Evolutionary conservation across 2,329 filamentous ascomycete genomes (phyloP).

Genomic region (Trichothecium sympodiale): DNA sequence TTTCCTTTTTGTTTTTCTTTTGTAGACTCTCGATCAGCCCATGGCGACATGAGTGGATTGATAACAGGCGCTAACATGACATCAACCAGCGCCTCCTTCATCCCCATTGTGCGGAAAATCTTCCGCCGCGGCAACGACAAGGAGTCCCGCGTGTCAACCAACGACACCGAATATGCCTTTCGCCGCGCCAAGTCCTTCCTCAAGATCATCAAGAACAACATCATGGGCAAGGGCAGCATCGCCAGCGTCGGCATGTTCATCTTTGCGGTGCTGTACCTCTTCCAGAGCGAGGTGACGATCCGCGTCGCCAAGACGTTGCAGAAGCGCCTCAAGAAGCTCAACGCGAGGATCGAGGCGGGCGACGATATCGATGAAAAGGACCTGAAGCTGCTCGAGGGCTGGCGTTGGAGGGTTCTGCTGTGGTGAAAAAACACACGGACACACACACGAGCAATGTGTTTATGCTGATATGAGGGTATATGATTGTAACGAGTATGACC

Average conservation of each 20-base stretch:
- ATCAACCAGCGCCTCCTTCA: constrained; percentile 31
- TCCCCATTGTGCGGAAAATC: constrained; percentile 39
- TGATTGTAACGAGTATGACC: background rate
- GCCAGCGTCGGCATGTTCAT: constrained; percentile 43
- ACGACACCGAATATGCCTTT: constrained; percentile 49
- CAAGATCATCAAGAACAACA: constrained; percentile 33
- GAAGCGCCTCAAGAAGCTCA: constrained; percentile 37
- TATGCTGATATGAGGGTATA: background rate
- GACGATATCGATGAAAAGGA: constrained; percentile 36
- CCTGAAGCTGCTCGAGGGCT: constrained; percentile 37
- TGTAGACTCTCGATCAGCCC: background rate
- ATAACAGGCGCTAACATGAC: background rate
- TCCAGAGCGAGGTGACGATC: constrained; percentile 46
- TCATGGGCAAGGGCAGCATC: constrained; percentile 31
- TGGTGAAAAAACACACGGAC: constrained; percentile 20
- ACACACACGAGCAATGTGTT: background rate
- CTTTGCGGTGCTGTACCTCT: constrained; percentile 45
- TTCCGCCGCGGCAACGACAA: constrained; percentile 34
- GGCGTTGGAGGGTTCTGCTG: constrained; percentile 44
- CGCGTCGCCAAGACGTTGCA: constrained; percentile 41
- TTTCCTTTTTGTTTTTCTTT: background rate
- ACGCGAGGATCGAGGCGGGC: constrained; percentile 34
- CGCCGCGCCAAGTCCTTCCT: constrained; percentile 37
- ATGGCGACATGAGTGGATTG: background rate
- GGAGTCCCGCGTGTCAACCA: constrained; percentile 25